Evolutionary conservation across 352 stramenopile genomes (phyloP), one percentile per base, ranked within the genome.

Genomic region (Globisporangium cystogenes): DNA sequence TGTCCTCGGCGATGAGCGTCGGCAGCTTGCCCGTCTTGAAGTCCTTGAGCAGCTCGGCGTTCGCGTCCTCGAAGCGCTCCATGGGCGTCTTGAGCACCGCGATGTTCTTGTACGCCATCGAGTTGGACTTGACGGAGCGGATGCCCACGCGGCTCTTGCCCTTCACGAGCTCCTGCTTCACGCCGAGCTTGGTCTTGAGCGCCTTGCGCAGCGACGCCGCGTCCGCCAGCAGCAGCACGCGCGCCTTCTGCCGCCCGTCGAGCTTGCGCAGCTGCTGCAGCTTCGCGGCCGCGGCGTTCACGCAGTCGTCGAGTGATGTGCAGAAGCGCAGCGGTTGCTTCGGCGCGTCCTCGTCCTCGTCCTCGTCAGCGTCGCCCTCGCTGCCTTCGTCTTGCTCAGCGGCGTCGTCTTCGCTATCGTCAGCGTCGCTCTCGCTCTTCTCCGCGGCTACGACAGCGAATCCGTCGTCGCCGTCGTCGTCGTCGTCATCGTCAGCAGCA

Each of bases 11-110:
- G 15, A 90, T 56, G 33, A 90, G 62, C 4, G 70, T 75, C 20
- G 71, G 68, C 43, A 90, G 44, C 42, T 87, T 87, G 51, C 76
- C 76, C 35, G 64, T 74, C 53, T 77, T 82, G 60, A 73, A 87
- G 37, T 76, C 68, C 20, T 67, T 71, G 26, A 90, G 59, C 49
- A 81, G 55, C 15, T 66, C 51, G 48, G 77, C 76, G 69, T 90
- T 88, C 14, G 72, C 64, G 31, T 79, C 74, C 41, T 87, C 73
- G 48, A 83, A 90, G 39, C 68, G 64, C 10, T 87, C 74, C 67
- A 87, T 62, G 3, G 79, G 79, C 46, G 79, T 87, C 67, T 90
- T 90, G 20, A 90, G 64, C n/a, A 76, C 57, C 18, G 67, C 76
- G 31, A 73, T 72, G 58, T 82, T 75, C 54, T 75, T 74, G 66